Conservation (phyloP, 2,329 filamentous ascomycete species). For the Claviceps pazoutovae region DNA sequence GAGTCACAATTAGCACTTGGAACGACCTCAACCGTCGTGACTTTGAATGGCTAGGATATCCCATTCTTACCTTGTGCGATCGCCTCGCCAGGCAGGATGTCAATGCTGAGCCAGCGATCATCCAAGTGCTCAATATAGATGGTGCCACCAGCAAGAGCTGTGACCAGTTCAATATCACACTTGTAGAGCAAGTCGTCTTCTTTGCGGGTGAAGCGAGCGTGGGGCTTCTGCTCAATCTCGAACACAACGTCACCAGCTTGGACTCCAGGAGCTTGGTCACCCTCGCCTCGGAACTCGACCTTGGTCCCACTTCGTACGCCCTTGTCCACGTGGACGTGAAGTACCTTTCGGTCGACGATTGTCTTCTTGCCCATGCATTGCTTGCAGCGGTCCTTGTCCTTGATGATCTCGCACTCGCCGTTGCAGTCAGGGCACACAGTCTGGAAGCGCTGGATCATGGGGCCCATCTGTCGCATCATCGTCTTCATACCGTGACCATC, state of each 20-base stretch:
- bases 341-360: conserved; percentile 88
- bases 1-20: conserved; percentile 1
- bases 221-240: conserved; percentile 99
- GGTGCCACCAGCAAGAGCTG: conserved; percentile 79
- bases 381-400: conserved; percentile 97
- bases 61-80: conserved; percentile 69
- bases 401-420: conserved; percentile 91
- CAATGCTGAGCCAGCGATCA: conserved; percentile 88
- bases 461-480: conserved; percentile 99
- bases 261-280: conserved; percentile 87
- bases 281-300: conserved; percentile 93
- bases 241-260: conserved; percentile 94
- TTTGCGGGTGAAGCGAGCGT: conserved; percentile 85
- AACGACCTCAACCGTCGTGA: not conserved
- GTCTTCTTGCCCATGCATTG: conserved; percentile 96
- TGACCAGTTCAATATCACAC: conserved; percentile 89
- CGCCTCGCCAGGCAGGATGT: conserved; percentile 86
- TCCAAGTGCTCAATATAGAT: conserved; percentile 94
- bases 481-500: conserved; percentile 97
- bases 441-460: conserved; percentile 99
- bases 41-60: not conserved
- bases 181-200: conserved; percentile 94
- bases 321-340: conserved; percentile 93
- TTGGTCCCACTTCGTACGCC: conserved; percentile 90
- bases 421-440: conserved; percentile 97